Conservation (phyloP, 139 green algal genomes). For the Pleodorina starrii region DNA sequence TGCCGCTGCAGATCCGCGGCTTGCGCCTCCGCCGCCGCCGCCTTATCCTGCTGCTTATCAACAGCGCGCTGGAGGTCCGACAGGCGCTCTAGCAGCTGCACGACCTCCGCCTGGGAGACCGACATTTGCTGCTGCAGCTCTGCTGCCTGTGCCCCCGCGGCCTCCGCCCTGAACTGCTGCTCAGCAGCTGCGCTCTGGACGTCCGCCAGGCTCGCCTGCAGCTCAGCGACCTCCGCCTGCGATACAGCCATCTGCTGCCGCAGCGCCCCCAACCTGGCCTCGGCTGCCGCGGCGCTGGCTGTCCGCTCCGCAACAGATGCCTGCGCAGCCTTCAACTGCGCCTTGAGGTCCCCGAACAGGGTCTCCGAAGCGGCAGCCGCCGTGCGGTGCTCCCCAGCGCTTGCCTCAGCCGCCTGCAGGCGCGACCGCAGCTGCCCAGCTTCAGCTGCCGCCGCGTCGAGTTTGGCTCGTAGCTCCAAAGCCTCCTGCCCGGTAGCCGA, state of each 20-base stretch:
- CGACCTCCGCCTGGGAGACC: neutral
- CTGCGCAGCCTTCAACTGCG: neutral
- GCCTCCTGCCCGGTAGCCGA: neutral
- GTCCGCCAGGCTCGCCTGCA: neutral
- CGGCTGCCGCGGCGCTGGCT: neutral
- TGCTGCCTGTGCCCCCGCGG: neutral
- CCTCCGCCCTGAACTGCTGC: neutral
- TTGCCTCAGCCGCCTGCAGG: neutral
- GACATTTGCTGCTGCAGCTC: neutral
- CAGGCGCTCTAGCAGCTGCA: neutral
- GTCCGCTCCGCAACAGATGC: neutral
- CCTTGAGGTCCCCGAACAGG: neutral
- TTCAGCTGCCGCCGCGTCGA: neutral
- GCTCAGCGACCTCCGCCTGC: neutral
- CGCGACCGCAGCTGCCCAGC: neutral
- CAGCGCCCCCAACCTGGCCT: neutral
- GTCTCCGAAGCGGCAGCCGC: neutral
- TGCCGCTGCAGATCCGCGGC: neutral
- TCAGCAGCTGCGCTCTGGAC: neutral
- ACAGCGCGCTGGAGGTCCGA: neutral
- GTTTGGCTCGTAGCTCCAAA: neutral
- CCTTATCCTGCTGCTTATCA: slow-evolving; percentile 17
- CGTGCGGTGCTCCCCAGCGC: neutral
- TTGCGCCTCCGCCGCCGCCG: neutral
- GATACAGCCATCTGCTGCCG: neutral